Percentiles rank a stretch among this genome's conserved stretches.
Conservation (phyloP, 2,329 filamentous ascomycete species). For the Paecilomyces variotii region DNA sequence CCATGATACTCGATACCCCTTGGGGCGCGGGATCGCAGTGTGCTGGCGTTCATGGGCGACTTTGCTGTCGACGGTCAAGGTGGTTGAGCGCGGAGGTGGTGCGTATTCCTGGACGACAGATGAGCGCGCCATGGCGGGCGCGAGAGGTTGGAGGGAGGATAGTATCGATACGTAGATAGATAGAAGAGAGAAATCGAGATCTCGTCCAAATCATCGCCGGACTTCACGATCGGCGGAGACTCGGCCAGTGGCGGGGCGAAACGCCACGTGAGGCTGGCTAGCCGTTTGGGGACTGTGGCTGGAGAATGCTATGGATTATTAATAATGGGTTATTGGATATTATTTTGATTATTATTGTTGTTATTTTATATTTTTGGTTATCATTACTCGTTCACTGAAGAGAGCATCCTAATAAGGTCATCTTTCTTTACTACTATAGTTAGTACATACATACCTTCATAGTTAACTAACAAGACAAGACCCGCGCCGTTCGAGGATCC, state of each 20-base stretch:
- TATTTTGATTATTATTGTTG: too few relatives aligned
- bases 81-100: constrained; percentile 31
- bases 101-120: constrained; percentile 45
- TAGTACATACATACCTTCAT: too few relatives aligned
- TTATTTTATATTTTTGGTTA: too few relatives aligned
- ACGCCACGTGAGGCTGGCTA: neutral
- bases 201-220: neutral
- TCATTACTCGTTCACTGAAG: too few relatives aligned
- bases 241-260: neutral
- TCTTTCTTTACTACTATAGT: too few relatives aligned
- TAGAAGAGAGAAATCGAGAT: neutral
- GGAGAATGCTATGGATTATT: too few relatives aligned
- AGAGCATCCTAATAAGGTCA: too few relatives aligned
- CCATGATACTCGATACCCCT: constrained; percentile 86
- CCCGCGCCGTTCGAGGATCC: neutral
- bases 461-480: neutral
- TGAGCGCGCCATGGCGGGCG: constrained; percentile 31
- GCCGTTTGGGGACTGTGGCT: too few relatives aligned
- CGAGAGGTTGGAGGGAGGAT: constrained; percentile 1
- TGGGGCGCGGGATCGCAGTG: constrained; percentile 67
- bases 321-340: neutral
- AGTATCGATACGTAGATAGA: neutral
- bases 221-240: neutral
- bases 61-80: constrained; percentile 43
- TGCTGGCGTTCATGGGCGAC: constrained; percentile 47